Conservation (phyloP, 1,284 basidiomycete species). For the Abortiporus biennis region DNA sequence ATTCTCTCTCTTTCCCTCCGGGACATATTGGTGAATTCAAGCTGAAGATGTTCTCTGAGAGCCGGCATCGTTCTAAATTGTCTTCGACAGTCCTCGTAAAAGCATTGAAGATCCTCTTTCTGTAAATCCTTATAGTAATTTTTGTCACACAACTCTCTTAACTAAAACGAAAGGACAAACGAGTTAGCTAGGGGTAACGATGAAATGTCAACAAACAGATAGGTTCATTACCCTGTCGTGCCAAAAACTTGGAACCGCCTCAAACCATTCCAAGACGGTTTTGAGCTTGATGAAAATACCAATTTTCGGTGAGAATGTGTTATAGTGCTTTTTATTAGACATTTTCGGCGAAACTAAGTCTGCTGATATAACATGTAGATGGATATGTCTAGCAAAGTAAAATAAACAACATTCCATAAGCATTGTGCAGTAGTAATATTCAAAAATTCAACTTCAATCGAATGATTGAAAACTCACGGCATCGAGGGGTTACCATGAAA, state of each 20-base stretch:
- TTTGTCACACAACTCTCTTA: conserved; percentile 18
- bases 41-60: conserved; percentile 68
- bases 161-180: not conserved
- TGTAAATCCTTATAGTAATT: conserved; percentile 60
- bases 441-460: not conserved
- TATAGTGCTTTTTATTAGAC: conserved; percentile 93
- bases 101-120: conserved; percentile 65
- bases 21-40: conserved; percentile 49
- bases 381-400: conserved; percentile 58
- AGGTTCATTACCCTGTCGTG: too few species aligned
- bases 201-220: not conserved
- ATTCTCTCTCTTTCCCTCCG: conserved; percentile 29
- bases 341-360: conserved; percentile 73
- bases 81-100: conserved; percentile 57
- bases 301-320: conserved; percentile 83
- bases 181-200: not conserved
- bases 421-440: not conserved
- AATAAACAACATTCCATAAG: not conserved
- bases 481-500: conserved; percentile 85
- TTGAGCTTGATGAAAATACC: conserved; percentile 85
- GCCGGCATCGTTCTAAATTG: conserved; percentile 68
- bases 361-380: conserved; percentile 82
- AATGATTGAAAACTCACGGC: conserved; percentile 42
- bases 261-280: conserved; percentile 74
- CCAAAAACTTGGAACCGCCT: conserved; percentile 36